Base-by-base conservation (phyloP, 2,329 filamentous ascomycete species). In the Sarocladium brachiariae region DNA sequence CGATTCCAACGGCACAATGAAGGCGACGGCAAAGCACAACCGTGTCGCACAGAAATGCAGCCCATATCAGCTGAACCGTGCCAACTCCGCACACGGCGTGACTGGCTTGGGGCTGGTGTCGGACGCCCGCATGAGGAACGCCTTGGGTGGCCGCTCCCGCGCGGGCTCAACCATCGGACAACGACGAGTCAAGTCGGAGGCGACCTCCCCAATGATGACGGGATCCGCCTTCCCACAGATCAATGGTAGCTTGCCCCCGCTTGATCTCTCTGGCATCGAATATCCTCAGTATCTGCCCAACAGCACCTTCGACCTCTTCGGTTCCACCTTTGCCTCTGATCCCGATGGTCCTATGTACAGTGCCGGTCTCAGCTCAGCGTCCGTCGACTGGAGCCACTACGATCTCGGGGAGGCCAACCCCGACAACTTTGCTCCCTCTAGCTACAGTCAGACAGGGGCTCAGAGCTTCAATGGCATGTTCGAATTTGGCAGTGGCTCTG, bases 1-100 rank as follows among this genome's bases (percentile, higher is more conserved):
- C 56, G 81, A 85, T 59, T 75, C 81, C 56, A 77, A 83, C 59
- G 81, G 81, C 48, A 78, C 84, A 59, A 81, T 82, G 68, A 84
- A 81, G 59, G 77, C 81, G 14, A 70, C 75, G 11, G 74, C 80
- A 61, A 83, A 82, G 67, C 78, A 78, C 64, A 73, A 76, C 59
- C 79, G 79, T 56, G 74, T 75, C 27, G 75, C 79, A 25, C 80
- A 83, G 56, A 83, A 83, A 63, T 77, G 73, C 57, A 78, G 78
- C 27, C 80, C 82, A 18, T 85, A 85, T 57, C 75, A 77, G 53
- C 72, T 83, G 37, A 77, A 70, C 60, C 75, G 80, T 52, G 76
- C 77, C 55, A 78, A 80, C 65, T 78, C 79, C 18, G 70, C 79
- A 55, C 75, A 79, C 64, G 72, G 78, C 65, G 65, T 71, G 51